Evolutionary conservation across 345 rosid species (phyloP).

Genomic region (Euclidium syriacum): DNA sequence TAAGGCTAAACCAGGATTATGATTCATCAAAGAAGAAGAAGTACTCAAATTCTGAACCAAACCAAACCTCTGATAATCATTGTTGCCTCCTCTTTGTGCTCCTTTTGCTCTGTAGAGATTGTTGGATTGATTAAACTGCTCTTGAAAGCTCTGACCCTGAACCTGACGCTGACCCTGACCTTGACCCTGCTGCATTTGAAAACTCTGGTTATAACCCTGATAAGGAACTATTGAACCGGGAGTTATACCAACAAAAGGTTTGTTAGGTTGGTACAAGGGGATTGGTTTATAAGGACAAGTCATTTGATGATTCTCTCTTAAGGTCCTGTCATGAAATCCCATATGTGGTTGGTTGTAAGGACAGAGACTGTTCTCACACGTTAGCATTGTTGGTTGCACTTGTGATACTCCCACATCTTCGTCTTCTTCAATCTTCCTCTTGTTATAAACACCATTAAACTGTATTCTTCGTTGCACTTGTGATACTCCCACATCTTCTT

Average conservation of each 20-base stretch:
- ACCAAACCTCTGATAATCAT: not conserved
- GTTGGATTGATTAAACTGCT: not conserved
- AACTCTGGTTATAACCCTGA: constrained; percentile 1
- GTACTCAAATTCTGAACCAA: not conserved
- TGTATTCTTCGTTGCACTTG: constrained; percentile 47
- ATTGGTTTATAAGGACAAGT: constrained; percentile 46
- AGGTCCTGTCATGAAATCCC: constrained; percentile 64
- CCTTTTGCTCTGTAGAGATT: not conserved
- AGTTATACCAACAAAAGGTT: not conserved
- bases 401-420: constrained; percentile 38
- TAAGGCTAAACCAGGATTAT: not conserved
- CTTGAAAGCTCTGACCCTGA: constrained; percentile 3
- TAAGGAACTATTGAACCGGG: not conserved
- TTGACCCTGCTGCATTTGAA: constrained; percentile 8
- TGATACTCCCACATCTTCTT: constrained; percentile 38
- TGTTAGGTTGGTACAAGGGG: constrained; percentile 18
- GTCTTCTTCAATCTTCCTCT: constrained; percentile 53
- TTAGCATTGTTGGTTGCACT: constrained; percentile 49
- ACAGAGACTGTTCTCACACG: constrained; percentile 66
- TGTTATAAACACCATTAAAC: constrained; percentile 38
- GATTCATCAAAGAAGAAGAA: not conserved
- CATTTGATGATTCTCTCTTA: constrained; percentile 77
- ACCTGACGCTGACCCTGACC: not conserved
- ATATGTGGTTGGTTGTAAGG: constrained; percentile 52
- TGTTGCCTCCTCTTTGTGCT: not conserved